phyloP scores from a whole-genome alignment of 257 asterid species.

The Forsythia viridissima region DNA sequence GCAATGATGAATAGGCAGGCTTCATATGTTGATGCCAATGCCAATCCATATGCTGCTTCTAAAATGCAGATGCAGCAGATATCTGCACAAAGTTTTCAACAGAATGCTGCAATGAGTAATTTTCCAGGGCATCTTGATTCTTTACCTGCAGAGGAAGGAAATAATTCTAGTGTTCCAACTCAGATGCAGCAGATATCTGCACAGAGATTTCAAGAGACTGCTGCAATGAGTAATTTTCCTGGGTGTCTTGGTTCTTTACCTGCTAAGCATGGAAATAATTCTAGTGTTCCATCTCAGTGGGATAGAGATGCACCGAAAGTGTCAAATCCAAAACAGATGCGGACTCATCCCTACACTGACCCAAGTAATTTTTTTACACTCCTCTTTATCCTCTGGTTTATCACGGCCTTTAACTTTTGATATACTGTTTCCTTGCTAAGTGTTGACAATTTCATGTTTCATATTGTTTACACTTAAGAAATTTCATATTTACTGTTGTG shows the following conservation, averaged over 20 bases:
- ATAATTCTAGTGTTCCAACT: background rate
- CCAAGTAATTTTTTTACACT: conserved; percentile 17
- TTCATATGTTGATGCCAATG: conserved; percentile 10
- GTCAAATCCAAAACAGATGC: background rate
- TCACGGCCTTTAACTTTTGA: background rate
- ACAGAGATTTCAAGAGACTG: conserved; percentile 11
- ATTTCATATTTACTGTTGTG: background rate
- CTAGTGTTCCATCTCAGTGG: conserved; percentile 2
- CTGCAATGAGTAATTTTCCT: conserved; percentile 7
- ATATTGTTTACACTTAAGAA: background rate
- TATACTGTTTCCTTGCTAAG: background rate
- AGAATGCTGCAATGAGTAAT: conserved; percentile 4
- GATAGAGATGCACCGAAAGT: conserved; percentile 5
- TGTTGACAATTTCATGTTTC: background rate
- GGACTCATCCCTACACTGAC: conserved; percentile 12
- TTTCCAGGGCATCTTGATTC: conserved; percentile 7
- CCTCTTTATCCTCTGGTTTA: background rate
- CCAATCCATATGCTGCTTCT: conserved; percentile 7
- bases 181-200: conserved; percentile 6
- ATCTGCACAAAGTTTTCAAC: conserved; percentile 18
- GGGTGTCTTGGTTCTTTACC: conserved; percentile 18
- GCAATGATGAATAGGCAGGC: conserved; percentile 20
- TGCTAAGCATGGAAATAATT: conserved; percentile 3
- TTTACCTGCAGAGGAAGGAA: conserved; percentile 8
- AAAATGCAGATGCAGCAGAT: conserved; percentile 11